A percentile compares a stretch with the other conserved stretches of the same genome.
Conservation (phyloP, 176 grass and related monocot genomes). For the Oryza brachyantha region DNA sequence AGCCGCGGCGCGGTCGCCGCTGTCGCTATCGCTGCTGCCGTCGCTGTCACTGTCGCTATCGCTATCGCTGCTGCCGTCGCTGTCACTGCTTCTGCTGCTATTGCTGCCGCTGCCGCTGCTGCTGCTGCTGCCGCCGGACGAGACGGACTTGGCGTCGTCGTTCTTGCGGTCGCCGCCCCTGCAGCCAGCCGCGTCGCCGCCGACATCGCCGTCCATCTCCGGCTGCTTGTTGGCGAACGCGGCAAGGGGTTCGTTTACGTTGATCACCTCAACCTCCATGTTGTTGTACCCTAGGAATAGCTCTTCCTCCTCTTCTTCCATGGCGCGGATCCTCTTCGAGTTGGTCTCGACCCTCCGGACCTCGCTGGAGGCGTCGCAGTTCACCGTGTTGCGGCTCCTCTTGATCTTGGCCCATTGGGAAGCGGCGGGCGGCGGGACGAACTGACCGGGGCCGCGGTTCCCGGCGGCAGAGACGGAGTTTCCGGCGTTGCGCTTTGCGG, state of each 20-base stretch:
- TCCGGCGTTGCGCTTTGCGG: too few relatives aligned
- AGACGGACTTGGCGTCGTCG: slow-evolving; percentile 19
- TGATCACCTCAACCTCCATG: background rate
- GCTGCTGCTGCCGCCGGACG: slow-evolving; percentile 33
- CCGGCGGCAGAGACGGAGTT: background rate
- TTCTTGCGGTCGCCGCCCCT: background rate
- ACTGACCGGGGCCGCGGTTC: background rate
- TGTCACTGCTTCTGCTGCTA: too few relatives aligned
- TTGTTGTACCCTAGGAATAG: background rate
- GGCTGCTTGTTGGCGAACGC: background rate
- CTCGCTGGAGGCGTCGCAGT: background rate
- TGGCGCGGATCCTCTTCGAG: slow-evolving; percentile 8
- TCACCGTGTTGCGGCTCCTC: background rate
- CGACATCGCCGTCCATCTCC: slow-evolving; percentile 1
- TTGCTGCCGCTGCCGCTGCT: background rate
- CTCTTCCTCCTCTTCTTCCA: background rate
- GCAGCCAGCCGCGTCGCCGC: background rate
- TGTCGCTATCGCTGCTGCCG: background rate
- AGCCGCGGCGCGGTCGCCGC: background rate
- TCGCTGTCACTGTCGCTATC: background rate
- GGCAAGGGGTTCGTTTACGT: background rate
- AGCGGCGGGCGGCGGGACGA: background rate
- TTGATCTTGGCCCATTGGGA: slow-evolving; percentile 1
- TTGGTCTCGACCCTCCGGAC: background rate
- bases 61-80: too few relatives aligned